phyloP scores from a whole-genome alignment of 169 alveolate genomes.

The Amoebophrya sp. region DNA sequence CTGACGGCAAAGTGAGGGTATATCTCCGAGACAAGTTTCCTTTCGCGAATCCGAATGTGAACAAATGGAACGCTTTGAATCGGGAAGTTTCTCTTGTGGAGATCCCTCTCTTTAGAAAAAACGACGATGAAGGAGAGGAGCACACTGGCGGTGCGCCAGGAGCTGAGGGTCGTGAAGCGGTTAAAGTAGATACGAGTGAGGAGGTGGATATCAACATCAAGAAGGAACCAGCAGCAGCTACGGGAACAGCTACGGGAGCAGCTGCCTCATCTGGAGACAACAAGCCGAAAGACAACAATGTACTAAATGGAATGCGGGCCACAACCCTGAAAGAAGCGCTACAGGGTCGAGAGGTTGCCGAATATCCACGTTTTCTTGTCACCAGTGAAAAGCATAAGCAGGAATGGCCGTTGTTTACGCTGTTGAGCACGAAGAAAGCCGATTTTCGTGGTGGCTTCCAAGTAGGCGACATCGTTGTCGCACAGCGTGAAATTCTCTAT shows the following conservation, averaged over 20 bases:
- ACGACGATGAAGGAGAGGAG: too few relatives aligned
- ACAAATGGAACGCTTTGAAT: not conserved
- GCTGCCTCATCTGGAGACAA: too few relatives aligned
- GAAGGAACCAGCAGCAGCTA: too few relatives aligned
- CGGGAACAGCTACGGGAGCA: too few relatives aligned
- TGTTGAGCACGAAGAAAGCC: not conserved
- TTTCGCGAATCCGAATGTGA: slow-evolving; percentile 3
- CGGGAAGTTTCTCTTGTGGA: not conserved
- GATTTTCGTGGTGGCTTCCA: not conserved
- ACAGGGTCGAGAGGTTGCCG: not conserved
- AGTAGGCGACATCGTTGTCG: slow-evolving; percentile 4
- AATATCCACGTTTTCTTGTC: not conserved
- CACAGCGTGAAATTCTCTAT: not conserved
- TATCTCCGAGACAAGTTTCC: not conserved
- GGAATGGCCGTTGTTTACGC: not conserved
- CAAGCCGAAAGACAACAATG: too few relatives aligned
- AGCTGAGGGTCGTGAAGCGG: too few relatives aligned
- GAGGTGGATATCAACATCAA: too few relatives aligned
- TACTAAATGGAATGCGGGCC: too few relatives aligned
- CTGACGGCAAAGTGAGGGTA: not conserved
- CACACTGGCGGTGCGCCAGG: too few relatives aligned
- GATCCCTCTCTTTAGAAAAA: not conserved
- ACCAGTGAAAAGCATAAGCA: not conserved
- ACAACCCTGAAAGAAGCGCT: not conserved
- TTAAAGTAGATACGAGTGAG: too few relatives aligned